phyloP scores from a whole-genome alignment of 148 eudicot species.

The Drosera capensis region DNA sequence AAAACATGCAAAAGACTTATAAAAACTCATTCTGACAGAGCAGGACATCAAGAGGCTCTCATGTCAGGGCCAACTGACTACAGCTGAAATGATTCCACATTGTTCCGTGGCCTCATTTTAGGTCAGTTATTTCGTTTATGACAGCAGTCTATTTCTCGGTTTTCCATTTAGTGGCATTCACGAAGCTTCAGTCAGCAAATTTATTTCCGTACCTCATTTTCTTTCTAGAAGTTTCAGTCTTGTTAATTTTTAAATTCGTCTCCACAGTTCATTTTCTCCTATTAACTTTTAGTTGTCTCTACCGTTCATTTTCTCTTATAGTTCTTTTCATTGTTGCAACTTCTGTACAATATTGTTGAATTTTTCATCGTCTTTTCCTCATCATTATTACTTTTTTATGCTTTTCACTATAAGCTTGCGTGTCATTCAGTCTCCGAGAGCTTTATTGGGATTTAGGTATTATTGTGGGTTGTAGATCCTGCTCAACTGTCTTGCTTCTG shows the following conservation, averaged over 20 bases:
- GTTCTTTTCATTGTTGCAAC: no score
- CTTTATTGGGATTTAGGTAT: no score
- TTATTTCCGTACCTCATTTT: constrained; percentile 28
- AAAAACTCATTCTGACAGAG: constrained; percentile 75
- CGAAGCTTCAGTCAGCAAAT: constrained; percentile 32
- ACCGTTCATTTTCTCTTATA: not conserved
- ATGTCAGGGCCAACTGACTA: constrained; percentile 93
- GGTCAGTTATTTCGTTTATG: constrained; percentile 83
- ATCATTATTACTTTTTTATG: not conserved
- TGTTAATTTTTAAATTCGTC: constrained; percentile 15
- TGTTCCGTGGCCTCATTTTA: constrained; percentile 89
- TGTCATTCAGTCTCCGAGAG: no score
- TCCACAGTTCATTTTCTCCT: constrained; percentile 11
- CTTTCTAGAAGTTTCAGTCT: constrained; percentile 14
- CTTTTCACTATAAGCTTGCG: not conserved
- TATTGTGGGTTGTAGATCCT: no score
- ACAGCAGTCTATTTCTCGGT: constrained; percentile 22
- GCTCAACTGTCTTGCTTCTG: no score
- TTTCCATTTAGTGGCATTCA: constrained; percentile 43
- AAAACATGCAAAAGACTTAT: constrained; percentile 51
- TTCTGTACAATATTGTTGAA: not conserved
- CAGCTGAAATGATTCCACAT: constrained; percentile 96
- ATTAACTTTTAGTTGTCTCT: constrained; percentile 5
- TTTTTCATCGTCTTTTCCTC: not conserved
- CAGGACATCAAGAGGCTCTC: constrained; percentile 99